phyloP scores from a whole-genome alignment of 306 rosid species.

The Elaeagnus macrophylla region DNA sequence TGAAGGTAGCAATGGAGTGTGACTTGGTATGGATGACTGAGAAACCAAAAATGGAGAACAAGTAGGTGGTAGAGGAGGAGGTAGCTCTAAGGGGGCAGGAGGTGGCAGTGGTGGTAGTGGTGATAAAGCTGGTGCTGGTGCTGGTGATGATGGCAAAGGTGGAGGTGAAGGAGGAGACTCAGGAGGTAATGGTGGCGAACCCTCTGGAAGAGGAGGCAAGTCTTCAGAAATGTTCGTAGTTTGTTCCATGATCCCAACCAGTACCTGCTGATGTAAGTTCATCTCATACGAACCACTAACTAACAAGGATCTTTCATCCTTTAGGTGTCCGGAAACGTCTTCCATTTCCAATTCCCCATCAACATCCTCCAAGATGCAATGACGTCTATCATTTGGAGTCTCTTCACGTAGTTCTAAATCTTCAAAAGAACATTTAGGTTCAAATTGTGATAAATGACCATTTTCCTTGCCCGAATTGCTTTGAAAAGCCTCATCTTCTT shows the following conservation, averaged over 20 bases:
- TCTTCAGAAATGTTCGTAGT: conserved; percentile 34
- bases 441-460: conserved; percentile 39
- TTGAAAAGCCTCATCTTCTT: conserved; percentile 57
- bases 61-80: conserved; percentile 53
- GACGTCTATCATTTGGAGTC: conserved; percentile 90
- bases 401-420: conserved; percentile 57
- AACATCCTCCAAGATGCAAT: conserved; percentile 88
- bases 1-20: conserved; percentile 43
- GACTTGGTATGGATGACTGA: conserved; percentile 48
- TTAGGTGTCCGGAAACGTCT: conserved; percentile 87
- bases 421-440: conserved; percentile 37
- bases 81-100: conserved; percentile 41
- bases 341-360: conserved; percentile 99
- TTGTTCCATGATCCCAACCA: conserved; percentile 34
- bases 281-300: conserved; percentile 36
- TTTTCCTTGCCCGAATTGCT: conserved; percentile 43
- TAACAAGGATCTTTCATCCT: conserved; percentile 53
- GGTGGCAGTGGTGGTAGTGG: conserved; percentile 34
- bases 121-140: conserved; percentile 50
- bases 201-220: conserved; percentile 46
- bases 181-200: conserved; percentile 88
- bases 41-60: conserved; percentile 47
- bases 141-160: conserved; percentile 91
- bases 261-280: conserved; percentile 34
- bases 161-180: conserved; percentile 93